phyloP scores from a whole-genome alignment of 257 asterid genomes.

The Parsonsia alboflavescens region DNA sequence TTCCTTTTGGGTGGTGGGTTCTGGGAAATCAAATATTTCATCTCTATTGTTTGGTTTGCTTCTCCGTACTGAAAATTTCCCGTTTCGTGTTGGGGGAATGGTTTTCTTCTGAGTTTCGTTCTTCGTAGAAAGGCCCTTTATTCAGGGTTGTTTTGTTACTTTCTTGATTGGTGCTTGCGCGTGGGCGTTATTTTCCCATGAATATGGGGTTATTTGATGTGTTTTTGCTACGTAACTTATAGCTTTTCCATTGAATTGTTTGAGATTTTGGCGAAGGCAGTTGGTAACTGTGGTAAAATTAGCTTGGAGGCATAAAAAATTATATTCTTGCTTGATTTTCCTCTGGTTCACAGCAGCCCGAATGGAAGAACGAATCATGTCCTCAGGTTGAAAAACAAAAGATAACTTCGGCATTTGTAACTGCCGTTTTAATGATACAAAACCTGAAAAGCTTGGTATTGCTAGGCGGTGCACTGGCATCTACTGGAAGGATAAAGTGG shows the following conservation, averaged over 20 bases:
- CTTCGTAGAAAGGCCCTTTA: background rate
- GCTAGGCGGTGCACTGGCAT: background rate
- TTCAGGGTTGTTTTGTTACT: background rate
- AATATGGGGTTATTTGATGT: background rate
- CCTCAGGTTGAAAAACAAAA: background rate
- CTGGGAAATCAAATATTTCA: background rate
- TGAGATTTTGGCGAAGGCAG: background rate
- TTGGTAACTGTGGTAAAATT: background rate
- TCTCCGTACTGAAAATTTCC: background rate
- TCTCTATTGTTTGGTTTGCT: background rate
- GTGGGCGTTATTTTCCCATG: background rate
- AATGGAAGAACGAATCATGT: background rate
- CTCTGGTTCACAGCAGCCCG: background rate
- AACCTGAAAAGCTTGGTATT: background rate
- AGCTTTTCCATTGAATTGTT: background rate
- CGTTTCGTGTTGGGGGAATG: background rate
- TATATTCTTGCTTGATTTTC: background rate
- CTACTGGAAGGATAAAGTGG: background rate
- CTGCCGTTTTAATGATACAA: background rate
- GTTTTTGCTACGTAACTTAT: background rate
- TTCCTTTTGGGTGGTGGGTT: background rate
- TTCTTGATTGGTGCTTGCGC: background rate
- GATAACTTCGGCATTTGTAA: background rate
- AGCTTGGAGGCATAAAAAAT: background rate
- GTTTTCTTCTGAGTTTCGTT: background rate